These are phyloP conservation scores for Hordeum vulgare DNA, from an alignment of 176 grass and related monocot species.

Conservation along the genomic window MorexV3_pseudomolecules_assembly NC_058524.1:416944228-416944727, in stretches of 20 bases:
- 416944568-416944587: conserved; percentile 45
- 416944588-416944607: conserved; percentile 41
- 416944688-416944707: not conserved
- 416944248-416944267: conserved; percentile 22
- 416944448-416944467: conserved; percentile 69
- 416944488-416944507: conserved; percentile 72
- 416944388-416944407: not conserved
- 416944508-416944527: conserved; percentile 68
- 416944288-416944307: conserved; percentile 8
- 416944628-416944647: conserved; percentile 51
- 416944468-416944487: conserved; percentile 37
- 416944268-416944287: conserved; percentile 20
- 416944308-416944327: not conserved
- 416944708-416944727: not conserved
- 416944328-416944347: conserved; percentile 14
- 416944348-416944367: not conserved
- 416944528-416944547: conserved; percentile 62
- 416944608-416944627: conserved; percentile 43
- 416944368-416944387: conserved; percentile 17
- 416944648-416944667: conserved; percentile 1
- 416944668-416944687: not conserved
- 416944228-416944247: not conserved
- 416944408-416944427: conserved; percentile 45
- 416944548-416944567: conserved; percentile 47
- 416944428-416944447: conserved; percentile 63